These are phyloP conservation scores for Linnemannia hyalina DNA, from an alignment of 192 early-diverging fungal species.

Conservation along the genomic window DNA sequence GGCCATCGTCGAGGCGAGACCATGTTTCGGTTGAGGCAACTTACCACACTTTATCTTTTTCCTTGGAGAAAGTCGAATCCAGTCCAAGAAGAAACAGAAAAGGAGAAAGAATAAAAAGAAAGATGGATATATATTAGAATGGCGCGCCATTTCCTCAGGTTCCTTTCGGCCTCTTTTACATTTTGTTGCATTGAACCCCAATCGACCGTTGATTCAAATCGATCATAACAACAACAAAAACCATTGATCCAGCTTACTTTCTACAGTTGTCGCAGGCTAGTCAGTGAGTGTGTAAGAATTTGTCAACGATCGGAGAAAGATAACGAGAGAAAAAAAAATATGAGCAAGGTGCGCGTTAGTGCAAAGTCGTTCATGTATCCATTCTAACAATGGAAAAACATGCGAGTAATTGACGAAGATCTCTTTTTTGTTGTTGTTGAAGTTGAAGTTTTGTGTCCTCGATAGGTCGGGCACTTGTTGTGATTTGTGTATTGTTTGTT, in stretches of 20 bases:
- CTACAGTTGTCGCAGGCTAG: constrained; percentile 55
- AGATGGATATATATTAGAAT: not conserved
- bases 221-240: not conserved
- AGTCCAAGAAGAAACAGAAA: not conserved
- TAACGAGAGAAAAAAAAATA: not conserved
- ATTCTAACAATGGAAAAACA: not conserved
- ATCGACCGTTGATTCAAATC: not conserved
- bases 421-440: not conserved
- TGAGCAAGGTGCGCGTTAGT: not conserved
- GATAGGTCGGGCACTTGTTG: not conserved
- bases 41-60: constrained; percentile 58
- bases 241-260: constrained; percentile 33
- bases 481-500: not conserved
- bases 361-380: not conserved
- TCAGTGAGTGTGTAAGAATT: not conserved
- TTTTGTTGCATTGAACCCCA: not conserved
- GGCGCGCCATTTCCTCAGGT: not conserved
- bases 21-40: not conserved
- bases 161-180: not conserved
- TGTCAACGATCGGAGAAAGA: not conserved
- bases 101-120: not conserved
- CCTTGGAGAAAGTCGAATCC: constrained; percentile 7
- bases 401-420: not conserved
- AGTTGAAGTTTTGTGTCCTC: not conserved
- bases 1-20: constrained; percentile 1